These are phyloP conservation scores for Geranium brycei DNA, from an alignment of 345 rosid genomes.

Conservation along the genomic window DNA sequence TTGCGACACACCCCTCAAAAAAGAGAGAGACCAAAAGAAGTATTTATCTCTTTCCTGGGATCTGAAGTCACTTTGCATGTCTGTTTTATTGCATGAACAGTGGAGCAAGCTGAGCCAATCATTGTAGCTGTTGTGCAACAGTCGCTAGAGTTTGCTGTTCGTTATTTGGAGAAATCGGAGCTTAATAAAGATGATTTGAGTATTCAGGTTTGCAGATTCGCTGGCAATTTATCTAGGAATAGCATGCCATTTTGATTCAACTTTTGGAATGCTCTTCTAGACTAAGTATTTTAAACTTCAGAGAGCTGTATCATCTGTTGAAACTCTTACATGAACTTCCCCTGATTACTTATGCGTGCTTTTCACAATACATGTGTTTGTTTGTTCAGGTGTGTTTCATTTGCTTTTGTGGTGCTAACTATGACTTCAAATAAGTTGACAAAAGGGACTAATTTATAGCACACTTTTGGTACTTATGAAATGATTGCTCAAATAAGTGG, in stretches of 20 bases:
- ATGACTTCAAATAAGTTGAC: too few species aligned
- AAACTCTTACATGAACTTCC: too few species aligned
- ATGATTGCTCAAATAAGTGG: too few species aligned
- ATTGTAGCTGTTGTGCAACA: slow-evolving; percentile 52
- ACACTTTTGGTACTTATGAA: too few species aligned
- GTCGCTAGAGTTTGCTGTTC: slow-evolving; percentile 65
- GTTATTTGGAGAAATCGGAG: slow-evolving; percentile 59
- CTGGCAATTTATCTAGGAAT: not conserved
- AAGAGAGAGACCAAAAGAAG: not conserved
- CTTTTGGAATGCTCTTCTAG: slow-evolving; percentile 4
- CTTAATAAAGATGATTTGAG: slow-evolving; percentile 35
- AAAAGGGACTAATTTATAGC: too few species aligned
- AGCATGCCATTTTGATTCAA: too few species aligned
- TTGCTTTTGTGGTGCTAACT: too few species aligned
- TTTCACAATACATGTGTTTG: too few species aligned
- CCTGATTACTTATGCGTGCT: too few species aligned
- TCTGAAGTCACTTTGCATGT: slow-evolving; percentile 6
- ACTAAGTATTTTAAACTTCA: too few species aligned
- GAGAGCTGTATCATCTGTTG: too few species aligned
- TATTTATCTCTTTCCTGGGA: not conserved
- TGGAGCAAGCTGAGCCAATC: slow-evolving; percentile 60
- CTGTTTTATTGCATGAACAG: slow-evolving; percentile 21
- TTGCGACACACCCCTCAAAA: not conserved
- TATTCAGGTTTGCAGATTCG: slow-evolving; percentile 44
- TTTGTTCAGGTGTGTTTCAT: too few species aligned